These are phyloP conservation scores for Monilinia laxa DNA, from an alignment of 2,329 filamentous ascomycete species.

Conservation along the genomic window DNA sequence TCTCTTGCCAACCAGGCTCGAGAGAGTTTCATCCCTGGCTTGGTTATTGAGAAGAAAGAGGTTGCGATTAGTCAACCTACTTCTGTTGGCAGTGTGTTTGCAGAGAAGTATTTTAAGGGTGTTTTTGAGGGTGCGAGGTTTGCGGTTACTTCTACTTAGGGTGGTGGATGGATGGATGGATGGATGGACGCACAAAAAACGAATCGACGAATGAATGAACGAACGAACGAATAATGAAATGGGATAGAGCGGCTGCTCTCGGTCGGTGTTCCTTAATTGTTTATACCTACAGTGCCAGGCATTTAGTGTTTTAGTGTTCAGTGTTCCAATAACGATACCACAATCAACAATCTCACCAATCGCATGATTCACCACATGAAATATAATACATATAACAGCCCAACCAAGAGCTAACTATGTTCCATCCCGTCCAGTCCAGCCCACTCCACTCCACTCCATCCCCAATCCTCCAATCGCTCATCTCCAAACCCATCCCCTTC, in stretches of 20 bases:
- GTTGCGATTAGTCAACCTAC: slow-evolving; percentile 68
- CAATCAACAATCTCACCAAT: too few species aligned
- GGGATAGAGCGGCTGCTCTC: not conserved
- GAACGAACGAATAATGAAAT: not conserved
- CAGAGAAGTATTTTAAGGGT: slow-evolving; percentile 47
- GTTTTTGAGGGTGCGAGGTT: slow-evolving; percentile 13
- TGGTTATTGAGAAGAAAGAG: slow-evolving; percentile 53
- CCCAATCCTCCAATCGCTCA: too few species aligned
- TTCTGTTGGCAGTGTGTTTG: slow-evolving; percentile 56
- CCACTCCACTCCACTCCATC: too few species aligned
- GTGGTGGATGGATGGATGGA: not conserved
- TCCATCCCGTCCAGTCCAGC: too few species aligned
- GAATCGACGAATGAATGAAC: not conserved
- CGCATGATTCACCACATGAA: too few species aligned
- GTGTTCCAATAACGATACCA: too few species aligned
- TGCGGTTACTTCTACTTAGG: not conserved
- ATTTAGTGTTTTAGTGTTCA: too few species aligned
- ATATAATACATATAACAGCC: too few species aligned
- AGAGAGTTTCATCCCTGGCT: slow-evolving; percentile 53
- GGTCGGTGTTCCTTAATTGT: not conserved
- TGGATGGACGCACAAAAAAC: not conserved
- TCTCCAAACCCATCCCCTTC: too few species aligned
- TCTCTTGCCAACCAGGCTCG: slow-evolving; percentile 56
- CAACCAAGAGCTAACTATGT: too few species aligned
- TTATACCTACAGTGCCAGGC: too few species aligned